Evolutionary conservation across 495 filamentous ascomycete species (phyloP).

Genomic region (Cairneyella variabilis): DNA sequence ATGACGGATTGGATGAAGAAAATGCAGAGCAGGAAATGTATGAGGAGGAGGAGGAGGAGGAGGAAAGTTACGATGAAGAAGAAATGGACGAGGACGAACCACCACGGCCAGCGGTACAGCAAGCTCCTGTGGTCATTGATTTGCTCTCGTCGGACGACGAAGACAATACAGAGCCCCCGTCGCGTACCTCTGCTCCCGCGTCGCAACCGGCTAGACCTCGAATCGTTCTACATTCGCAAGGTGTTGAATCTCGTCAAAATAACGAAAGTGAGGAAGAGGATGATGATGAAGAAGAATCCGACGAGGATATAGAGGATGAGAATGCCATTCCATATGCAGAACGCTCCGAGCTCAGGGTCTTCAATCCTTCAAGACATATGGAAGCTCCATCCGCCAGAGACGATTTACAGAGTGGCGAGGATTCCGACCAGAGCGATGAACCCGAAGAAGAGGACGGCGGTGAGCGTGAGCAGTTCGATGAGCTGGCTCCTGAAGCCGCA

Average conservation of each 20-base stretch:
- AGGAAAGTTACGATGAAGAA: conserved; percentile 17
- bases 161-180: conserved; percentile 26
- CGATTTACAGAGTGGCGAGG: too few species aligned
- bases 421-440: background rate
- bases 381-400: background rate
- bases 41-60: conserved; percentile 22
- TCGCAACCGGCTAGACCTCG: too few species aligned
- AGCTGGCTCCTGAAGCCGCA: background rate
- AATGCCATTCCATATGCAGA: background rate
- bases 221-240: too few species aligned
- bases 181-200: too few species aligned
- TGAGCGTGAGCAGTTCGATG: background rate
- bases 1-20: too few species aligned
- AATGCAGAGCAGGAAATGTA: too few species aligned
- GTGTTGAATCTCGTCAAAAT: background rate
- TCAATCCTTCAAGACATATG: too few species aligned
- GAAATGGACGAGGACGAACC: conserved; percentile 6
- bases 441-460: background rate
- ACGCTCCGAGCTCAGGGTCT: background rate
- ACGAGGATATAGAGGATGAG: conserved; percentile 6
- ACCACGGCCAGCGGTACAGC: conserved; percentile 9
- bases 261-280: conserved; percentile 2
- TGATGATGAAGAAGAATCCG: conserved; percentile 10
- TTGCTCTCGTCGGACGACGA: conserved; percentile 38
- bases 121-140: conserved; percentile 32